A percentile compares a stretch with the other conserved stretches of the same genome.
Conservation (phyloP, 768 basidiomycete species). For the Podaxis carcinomalis region DNA sequence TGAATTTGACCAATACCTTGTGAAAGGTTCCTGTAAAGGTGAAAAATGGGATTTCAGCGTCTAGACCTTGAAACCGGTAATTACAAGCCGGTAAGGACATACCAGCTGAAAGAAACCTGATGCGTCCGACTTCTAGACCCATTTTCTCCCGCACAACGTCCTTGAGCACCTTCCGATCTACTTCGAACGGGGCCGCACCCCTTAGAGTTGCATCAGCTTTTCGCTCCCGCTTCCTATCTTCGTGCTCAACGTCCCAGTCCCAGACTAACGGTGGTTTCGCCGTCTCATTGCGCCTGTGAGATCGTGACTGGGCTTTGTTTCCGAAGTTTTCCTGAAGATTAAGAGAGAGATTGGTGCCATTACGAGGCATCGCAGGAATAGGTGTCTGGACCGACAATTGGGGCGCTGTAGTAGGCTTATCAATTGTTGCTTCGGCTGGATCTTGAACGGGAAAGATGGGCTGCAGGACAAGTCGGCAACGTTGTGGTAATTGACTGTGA, state of each 20-base stretch:
- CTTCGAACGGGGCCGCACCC: conserved; percentile 62
- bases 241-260: conserved; percentile 71
- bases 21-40: conserved; percentile 71
- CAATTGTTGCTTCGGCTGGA: neutral
- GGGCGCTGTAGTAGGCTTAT: neutral
- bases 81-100: conserved; percentile 24
- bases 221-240: conserved; percentile 62
- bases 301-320: neutral
- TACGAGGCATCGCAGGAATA: conserved; percentile 21
- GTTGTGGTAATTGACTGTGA: neutral
- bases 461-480: neutral
- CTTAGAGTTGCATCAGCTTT: conserved; percentile 61
- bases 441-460: neutral
- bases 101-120: conserved; percentile 74
- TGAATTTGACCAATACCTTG: conserved; percentile 41
- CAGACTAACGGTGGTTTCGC: conserved; percentile 42
- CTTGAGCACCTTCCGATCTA: conserved; percentile 70
- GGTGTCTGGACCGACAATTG: neutral
- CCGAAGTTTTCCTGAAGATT: conserved; percentile 12
- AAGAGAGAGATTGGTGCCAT: conserved; percentile 21
- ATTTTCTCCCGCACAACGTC: conserved; percentile 75
- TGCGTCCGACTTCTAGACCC: conserved; percentile 60
- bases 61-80: conserved; percentile 8
- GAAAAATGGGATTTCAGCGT: conserved; percentile 8
- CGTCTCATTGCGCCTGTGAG: neutral